phyloP scores from a whole-genome alignment of 1,139 yeast species.

The Saccharomycopsis crataegensis region DNA sequence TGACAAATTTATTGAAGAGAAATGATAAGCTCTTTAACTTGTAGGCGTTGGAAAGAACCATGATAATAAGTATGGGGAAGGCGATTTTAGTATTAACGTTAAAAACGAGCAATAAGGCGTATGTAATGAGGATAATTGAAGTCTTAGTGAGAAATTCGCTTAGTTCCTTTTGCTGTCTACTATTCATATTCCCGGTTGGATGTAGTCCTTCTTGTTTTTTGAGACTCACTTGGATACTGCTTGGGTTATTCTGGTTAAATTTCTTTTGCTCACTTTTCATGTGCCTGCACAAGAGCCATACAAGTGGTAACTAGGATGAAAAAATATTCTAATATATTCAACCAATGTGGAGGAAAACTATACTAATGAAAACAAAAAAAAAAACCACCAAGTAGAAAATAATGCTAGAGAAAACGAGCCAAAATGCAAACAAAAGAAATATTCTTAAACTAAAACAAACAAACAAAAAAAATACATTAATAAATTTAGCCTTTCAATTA shows the following conservation, averaged over 20 bases:
- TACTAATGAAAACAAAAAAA: too few species aligned
- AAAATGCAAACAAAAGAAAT: too few species aligned
- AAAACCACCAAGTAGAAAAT: too few species aligned
- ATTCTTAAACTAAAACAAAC: not conserved
- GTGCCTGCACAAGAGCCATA: too few species aligned
- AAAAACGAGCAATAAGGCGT: slow-evolving; percentile 17
- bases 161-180: not conserved
- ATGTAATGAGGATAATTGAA: slow-evolving; percentile 22
- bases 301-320: too few species aligned
- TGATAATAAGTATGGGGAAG: slow-evolving; percentile 23
- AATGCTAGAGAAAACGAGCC: too few species aligned
- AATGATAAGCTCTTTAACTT: slow-evolving; percentile 23
- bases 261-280: too few species aligned
- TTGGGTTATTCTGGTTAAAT: too few species aligned
- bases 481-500: not conserved
- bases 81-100: slow-evolving; percentile 26
- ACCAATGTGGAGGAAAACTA: too few species aligned
- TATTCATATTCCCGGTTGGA: not conserved
- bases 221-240: too few species aligned
- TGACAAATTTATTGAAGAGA: slow-evolving; percentile 21
- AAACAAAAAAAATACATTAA: not conserved
- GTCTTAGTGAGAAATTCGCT: slow-evolving; percentile 18
- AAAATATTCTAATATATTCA: too few species aligned
- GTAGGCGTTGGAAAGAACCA: slow-evolving; percentile 28
- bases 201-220: too few species aligned